Percentiles rank a stretch among this genome's conserved stretches.
phyloP scores from a whole-genome alignment of 2,329 filamentous ascomycete species.

The Arthrobotrys iridis region DNA sequence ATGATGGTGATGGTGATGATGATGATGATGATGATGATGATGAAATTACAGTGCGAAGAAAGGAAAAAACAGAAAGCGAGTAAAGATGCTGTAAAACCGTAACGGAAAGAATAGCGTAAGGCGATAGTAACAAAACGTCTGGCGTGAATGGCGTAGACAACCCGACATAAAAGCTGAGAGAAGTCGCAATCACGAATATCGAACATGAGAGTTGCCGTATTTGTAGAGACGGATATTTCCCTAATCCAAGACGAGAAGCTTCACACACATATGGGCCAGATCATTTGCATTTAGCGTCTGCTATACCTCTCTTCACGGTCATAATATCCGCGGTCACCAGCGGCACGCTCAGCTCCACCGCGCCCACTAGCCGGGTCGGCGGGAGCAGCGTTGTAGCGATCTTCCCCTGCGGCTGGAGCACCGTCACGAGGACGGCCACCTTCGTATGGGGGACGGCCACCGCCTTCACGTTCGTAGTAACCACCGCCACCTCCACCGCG shows the following conservation, averaged over 20 bases:
- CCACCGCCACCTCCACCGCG: conserved; percentile 62
- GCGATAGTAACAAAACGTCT: conserved; percentile 13
- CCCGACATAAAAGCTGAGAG: conserved; percentile 31
- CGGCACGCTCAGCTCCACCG: conserved; percentile 59
- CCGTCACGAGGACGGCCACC: conserved; percentile 59
- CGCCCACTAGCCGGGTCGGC: conserved; percentile 60
- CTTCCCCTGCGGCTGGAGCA: conserved; percentile 59
- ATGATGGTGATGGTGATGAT: conserved; percentile 19
- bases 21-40: conserved; percentile 21
- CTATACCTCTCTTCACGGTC: conserved; percentile 57
- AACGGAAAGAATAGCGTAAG: conserved; percentile 24
- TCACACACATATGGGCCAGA: conserved; percentile 53
- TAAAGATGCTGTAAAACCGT: conserved; percentile 33
- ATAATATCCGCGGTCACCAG: conserved; percentile 63
- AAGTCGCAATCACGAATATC: conserved; percentile 28
- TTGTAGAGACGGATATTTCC: conserved; percentile 18
- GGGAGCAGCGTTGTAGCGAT: conserved; percentile 49
- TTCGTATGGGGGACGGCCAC: conserved; percentile 58
- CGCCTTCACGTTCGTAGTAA: conserved; percentile 67
- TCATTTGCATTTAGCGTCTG: conserved; percentile 54
- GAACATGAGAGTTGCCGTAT: conserved; percentile 20
- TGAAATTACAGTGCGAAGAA: conserved; percentile 50
- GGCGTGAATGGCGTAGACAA: conserved; percentile 49
- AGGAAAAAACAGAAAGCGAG: conserved; percentile 34
- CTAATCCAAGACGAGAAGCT: conserved; percentile 34